Evolutionary conservation across 495 filamentous ascomycete species (phyloP).

Genomic region (Neurospora sp.): DNA sequence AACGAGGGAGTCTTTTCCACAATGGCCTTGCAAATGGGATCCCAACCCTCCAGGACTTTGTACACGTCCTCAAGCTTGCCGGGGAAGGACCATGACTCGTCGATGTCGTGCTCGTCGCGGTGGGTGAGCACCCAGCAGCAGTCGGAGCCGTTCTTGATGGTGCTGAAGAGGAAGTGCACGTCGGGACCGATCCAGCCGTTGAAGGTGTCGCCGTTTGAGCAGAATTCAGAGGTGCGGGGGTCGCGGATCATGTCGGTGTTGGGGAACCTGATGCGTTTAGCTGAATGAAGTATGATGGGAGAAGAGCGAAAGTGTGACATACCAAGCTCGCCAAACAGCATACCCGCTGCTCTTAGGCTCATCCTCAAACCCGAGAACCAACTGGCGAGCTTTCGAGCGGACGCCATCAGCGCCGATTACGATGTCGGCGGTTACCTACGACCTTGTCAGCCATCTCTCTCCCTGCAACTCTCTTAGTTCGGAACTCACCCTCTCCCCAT

Average conservation of each 20-base stretch:
- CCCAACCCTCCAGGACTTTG: constrained; percentile 52
- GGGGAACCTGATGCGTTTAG: constrained; percentile 30
- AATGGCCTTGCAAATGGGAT: constrained; percentile 46
- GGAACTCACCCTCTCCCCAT: constrained; percentile 30
- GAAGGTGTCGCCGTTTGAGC: constrained; percentile 52
- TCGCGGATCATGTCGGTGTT: constrained; percentile 51
- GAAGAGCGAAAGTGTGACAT: constrained; percentile 1
- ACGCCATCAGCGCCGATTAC: constrained; percentile 53
- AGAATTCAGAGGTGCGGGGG: constrained; percentile 47
- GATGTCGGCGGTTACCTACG: constrained; percentile 35
- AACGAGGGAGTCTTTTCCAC: constrained; percentile 50
- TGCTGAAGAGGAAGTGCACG: constrained; percentile 50
- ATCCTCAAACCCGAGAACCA: constrained; percentile 49
- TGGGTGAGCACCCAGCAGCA: constrained; percentile 59
- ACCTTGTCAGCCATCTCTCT: too few species aligned
- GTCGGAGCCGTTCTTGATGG: constrained; percentile 49
- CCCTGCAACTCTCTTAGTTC: too few species aligned
- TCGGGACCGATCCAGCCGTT: constrained; percentile 51
- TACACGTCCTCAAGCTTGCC: constrained; percentile 47
- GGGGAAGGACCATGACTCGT: constrained; percentile 52
- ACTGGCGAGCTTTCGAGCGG: constrained; percentile 45
- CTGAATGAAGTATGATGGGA: too few species aligned
- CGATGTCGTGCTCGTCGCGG: constrained; percentile 47
- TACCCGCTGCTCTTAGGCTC: constrained; percentile 50
- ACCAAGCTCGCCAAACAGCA: constrained; percentile 52